These are phyloP conservation scores for Huntiella abstrusa DNA, from an alignment of 2,329 filamentous ascomycete genomes.

Conservation along the genomic window DNA sequence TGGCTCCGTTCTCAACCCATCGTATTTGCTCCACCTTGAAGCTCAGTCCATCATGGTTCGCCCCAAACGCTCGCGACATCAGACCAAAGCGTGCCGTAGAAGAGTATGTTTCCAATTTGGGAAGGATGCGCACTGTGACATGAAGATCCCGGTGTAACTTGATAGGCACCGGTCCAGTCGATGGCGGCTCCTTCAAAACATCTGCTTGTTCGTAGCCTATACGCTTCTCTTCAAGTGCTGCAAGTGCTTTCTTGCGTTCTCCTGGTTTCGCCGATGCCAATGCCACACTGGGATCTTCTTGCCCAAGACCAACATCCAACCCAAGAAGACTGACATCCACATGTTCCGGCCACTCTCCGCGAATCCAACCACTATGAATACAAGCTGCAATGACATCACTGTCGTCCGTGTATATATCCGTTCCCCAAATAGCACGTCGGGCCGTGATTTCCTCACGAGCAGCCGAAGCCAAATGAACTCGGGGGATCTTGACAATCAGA, in stretches of 20 bases:
- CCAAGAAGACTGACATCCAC: conserved; percentile 52
- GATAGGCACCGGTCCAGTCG: conserved; percentile 41
- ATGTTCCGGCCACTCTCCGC: conserved; percentile 68
- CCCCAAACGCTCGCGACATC: conserved; percentile 61
- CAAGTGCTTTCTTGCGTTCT: conserved; percentile 16
- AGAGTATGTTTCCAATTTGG: conserved; percentile 57
- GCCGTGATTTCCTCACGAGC: conserved; percentile 70
- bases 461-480: conserved; percentile 49
- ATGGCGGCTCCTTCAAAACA: conserved; percentile 33
- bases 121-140: conserved; percentile 70
- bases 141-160: conserved; percentile 61
- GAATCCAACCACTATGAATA: conserved; percentile 84
- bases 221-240: conserved; percentile 20
- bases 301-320: conserved; percentile 22
- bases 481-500: conserved; percentile 70
- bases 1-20: conserved; percentile 65
- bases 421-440: conserved; percentile 73
- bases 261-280: not conserved
- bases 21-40: conserved; percentile 67
- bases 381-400: conserved; percentile 84
- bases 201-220: conserved; percentile 18
- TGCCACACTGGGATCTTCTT: conserved; percentile 1
- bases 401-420: conserved; percentile 88
- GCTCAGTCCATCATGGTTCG: conserved; percentile 68
- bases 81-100: conserved; percentile 63